Evolutionary conservation across 495 filamentous ascomycete species (phyloP), one percentile per base, ranked within the genome.

Genomic region (Oleoguttula mirabilis): DNA sequence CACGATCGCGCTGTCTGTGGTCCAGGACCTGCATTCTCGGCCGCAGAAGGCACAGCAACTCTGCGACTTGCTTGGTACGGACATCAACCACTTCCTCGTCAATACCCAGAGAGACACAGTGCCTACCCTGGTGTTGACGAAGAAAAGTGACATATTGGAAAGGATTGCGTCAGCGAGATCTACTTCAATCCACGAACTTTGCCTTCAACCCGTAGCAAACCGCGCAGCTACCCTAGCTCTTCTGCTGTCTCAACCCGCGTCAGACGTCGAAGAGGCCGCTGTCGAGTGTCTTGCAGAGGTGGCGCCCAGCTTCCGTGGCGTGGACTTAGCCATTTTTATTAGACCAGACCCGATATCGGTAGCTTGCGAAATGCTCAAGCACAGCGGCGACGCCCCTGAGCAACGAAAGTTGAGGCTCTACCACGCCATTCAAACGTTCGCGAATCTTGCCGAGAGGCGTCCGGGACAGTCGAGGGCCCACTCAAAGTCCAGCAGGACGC

Each of bases 341-440:
- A 75, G 76, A 47, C 70, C 77, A 39, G 84, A 94, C 39, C 82
- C 85, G 10, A 71, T 87, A 27, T 55, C 70, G 4, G 77, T 82
- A 47, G 79, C 83, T 7, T 74, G 83, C 40, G 81, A 94, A 54
- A 64, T 98, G n/a, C 66, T 98, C 16, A 94, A 88, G 58, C 70
- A 73, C 15, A 75, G 81, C 41, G 82, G 76, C 4, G 84, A 87
- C 54, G 71, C 70, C 12, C 7, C 32, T 31, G 27, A 32, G 28
- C 35, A 23, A 52, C 67, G 31, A 58, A 43, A 35, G 21, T 44
- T 36, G 47, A 50, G 75, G 70, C 65, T 67, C 42, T 70, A 77
- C 36, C 67, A 65, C 39, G 86, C 82, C 3, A 66, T 95, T 8
- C 64, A 70, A 19, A 67, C 75, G 20, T 71, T 94, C 49, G 80